Percentiles rank a stretch among this genome's conserved stretches.
Conservation (phyloP, 345 rosid species). For the Corchorus capsularis region DNA sequence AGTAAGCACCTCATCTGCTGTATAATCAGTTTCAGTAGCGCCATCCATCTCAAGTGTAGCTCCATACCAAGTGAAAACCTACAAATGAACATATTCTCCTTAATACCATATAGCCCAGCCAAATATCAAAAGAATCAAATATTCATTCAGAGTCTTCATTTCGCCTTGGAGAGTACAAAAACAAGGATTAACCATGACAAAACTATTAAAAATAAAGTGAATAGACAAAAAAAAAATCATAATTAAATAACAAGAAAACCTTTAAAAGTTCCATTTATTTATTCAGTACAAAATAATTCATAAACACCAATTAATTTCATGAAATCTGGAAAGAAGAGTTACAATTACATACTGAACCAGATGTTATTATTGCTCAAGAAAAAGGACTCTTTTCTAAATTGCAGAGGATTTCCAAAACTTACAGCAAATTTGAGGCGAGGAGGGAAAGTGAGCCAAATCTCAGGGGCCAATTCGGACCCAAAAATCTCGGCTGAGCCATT, state of each 20-base stretch:
- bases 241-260: background rate
- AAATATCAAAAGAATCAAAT: constrained; percentile 2
- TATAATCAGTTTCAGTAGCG: constrained; percentile 83
- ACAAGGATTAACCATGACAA: background rate
- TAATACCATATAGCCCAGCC: background rate
- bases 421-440: constrained; percentile 89
- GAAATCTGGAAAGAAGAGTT: background rate
- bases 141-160: background rate
- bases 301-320: background rate
- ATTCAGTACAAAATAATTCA: background rate
- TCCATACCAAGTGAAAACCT: constrained; percentile 97
- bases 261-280: background rate
- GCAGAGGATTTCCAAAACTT: constrained; percentile 7
- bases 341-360: background rate
- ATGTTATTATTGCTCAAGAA: background rate
- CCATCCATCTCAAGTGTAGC: constrained; percentile 94
- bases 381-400: background rate
- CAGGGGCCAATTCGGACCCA: constrained; percentile 87
- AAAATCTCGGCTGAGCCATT: constrained; percentile 88
- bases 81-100: constrained; percentile 5
- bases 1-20: constrained; percentile 75
- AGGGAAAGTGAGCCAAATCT: constrained; percentile 82
- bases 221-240: background rate
- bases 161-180: background rate
- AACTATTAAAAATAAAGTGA: background rate